These are phyloP conservation scores for Ophiocytium majus DNA, from an alignment of 352 stramenopile species.

Conservation along the genomic window DNA sequence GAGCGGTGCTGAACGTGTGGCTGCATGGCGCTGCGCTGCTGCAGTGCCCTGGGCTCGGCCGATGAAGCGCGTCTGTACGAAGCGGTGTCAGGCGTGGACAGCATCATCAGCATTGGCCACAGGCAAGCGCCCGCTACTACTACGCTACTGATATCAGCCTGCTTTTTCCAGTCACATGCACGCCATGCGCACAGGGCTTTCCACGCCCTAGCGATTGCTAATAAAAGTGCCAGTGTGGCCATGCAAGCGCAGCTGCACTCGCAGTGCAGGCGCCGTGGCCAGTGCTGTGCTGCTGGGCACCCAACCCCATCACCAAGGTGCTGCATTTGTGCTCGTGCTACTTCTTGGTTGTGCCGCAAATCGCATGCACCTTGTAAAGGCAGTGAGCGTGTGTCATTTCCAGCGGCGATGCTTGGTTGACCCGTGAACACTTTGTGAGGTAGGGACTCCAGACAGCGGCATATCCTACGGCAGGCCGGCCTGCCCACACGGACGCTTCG, in stretches of 20 bases:
- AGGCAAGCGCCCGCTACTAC: background rate
- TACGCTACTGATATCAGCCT: background rate
- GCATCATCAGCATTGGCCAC: slow-evolving; percentile 12
- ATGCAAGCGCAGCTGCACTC: background rate
- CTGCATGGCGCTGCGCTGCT: too few relatives aligned
- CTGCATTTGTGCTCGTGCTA: too few relatives aligned
- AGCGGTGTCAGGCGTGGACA: background rate
- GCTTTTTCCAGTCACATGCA: too few relatives aligned
- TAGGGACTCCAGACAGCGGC: too few relatives aligned
- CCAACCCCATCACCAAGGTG: background rate
- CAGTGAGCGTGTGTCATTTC: too few relatives aligned
- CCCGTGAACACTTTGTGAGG: too few relatives aligned
- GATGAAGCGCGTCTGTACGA: slow-evolving; percentile 9
- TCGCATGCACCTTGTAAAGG: too few relatives aligned
- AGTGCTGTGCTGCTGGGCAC: background rate
- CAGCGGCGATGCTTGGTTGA: too few relatives aligned
- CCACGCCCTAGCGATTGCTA: background rate
- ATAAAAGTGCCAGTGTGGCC: background rate
- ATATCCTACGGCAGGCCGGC: too few relatives aligned
- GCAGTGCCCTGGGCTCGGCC: background rate
- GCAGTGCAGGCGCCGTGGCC: background rate
- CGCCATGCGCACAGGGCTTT: background rate
- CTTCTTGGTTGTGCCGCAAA: too few relatives aligned
- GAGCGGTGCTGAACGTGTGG: too few relatives aligned
- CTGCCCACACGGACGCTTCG: too few relatives aligned